Conservation (phyloP, 805 yeast species). For the Wickerhamiella nectarea region DNA sequence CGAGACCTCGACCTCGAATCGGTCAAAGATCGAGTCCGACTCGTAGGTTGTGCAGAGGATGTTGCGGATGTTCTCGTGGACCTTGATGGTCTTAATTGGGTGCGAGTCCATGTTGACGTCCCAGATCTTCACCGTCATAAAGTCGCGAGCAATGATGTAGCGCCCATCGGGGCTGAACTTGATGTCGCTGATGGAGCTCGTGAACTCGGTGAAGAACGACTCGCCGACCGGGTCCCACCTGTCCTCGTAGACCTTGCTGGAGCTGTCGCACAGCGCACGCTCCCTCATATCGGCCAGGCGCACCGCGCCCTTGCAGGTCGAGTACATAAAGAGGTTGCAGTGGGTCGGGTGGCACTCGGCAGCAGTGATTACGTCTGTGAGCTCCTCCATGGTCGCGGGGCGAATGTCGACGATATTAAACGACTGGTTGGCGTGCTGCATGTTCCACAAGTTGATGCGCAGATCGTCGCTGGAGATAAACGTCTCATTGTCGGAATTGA, state of each 20-base stretch:
- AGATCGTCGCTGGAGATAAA: constrained; percentile 86
- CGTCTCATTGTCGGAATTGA: constrained; percentile 93
- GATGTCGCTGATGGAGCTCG: constrained; percentile 85
- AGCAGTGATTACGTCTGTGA: constrained; percentile 92
- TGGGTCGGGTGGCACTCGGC: constrained; percentile 90
- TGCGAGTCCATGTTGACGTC: constrained; percentile 93
- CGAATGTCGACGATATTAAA: constrained; percentile 96
- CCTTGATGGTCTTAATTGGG: constrained; percentile 86
- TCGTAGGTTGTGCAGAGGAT: constrained; percentile 94
- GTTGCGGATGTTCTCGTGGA: constrained; percentile 89
- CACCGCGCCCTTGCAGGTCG: constrained; percentile 89
- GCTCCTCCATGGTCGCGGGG: constrained; percentile 97
- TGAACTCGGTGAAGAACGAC: constrained; percentile 93
- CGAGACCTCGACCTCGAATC: constrained; percentile 88
- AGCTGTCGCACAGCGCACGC: constrained; percentile 84
- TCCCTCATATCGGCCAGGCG: constrained; percentile 94
- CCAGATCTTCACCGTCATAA: constrained; percentile 96
- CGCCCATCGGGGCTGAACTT: constrained; percentile 85
- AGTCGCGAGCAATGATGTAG: constrained; percentile 92
- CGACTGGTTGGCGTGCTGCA: constrained; percentile 85
- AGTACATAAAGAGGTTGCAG: constrained; percentile 90
- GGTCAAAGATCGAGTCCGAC: constrained; percentile 95
- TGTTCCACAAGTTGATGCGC: constrained; percentile 89
- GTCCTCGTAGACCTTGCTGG: constrained; percentile 74
- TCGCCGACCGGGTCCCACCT: constrained; percentile 84